Percentiles rank a stretch among this genome's conserved stretches.
Conservation (phyloP, 768 basidiomycete species). For the Macrolepiota dolichaula region DNA sequence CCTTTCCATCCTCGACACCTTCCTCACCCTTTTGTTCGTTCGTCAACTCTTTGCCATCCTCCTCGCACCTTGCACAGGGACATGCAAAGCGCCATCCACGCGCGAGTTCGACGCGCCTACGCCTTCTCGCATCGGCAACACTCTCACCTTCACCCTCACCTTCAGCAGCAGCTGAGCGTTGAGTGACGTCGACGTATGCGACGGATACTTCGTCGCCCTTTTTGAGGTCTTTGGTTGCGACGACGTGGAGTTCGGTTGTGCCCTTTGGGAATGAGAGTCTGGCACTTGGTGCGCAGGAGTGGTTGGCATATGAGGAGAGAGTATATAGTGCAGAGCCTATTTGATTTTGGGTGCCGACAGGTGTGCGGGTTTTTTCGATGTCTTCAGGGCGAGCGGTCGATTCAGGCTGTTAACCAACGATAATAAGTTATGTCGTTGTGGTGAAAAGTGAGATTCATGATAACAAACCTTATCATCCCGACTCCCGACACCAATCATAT, state of each 20-base stretch:
- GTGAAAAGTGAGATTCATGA: not conserved
- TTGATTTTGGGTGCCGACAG: constrained; percentile 71
- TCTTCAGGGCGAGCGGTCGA: constrained; percentile 61
- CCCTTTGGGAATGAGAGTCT: constrained; percentile 63
- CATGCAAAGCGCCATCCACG: constrained; percentile 85
- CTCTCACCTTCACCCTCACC: constrained; percentile 41
- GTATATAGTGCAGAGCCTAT: constrained; percentile 74
- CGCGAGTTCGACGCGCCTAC: constrained; percentile 70
- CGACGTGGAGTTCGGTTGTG: constrained; percentile 65
- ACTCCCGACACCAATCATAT: constrained; percentile 74
- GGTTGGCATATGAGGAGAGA: constrained; percentile 72
- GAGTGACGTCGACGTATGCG: constrained; percentile 69
- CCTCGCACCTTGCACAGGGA: constrained; percentile 58
- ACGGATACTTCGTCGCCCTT: constrained; percentile 75
- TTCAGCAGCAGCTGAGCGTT: constrained; percentile 23
- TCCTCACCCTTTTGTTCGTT: constrained; percentile 28
- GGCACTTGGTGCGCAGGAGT: constrained; percentile 72
- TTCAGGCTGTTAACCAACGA: constrained; percentile 39
- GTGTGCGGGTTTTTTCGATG: constrained; percentile 71
- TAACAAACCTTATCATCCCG: constrained; percentile 64
- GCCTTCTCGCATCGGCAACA: constrained; percentile 50
- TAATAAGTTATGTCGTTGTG: constrained; percentile 1
- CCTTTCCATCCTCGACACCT: constrained; percentile 33
- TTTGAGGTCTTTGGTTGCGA: constrained; percentile 64
- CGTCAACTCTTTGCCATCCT: constrained; percentile 43